phyloP scores from a whole-genome alignment of 495 filamentous ascomycete genomes.

The Mytilinidion resinicola region DNA sequence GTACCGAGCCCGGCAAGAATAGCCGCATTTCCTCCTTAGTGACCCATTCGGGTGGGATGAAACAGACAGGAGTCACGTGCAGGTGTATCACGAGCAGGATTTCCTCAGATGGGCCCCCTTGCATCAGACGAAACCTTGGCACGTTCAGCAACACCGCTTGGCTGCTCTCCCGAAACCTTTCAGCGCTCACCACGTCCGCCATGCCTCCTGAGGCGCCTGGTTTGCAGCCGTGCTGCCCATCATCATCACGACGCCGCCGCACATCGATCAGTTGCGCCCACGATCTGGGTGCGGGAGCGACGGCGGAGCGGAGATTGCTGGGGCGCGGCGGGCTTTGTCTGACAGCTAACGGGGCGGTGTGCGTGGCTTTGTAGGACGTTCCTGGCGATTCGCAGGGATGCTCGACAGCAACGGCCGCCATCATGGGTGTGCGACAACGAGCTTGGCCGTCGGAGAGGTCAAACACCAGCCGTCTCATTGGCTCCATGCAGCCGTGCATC shows the following conservation, averaged over 20 bases:
- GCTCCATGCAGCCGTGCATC: neutral
- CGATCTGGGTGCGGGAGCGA: no score
- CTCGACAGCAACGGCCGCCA: no score
- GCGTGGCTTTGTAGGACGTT: no score
- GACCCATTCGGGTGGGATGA: neutral
- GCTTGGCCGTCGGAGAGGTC: neutral
- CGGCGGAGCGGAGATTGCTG: no score
- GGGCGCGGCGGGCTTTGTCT: no score
- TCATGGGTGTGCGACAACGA: no score
- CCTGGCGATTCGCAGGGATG: no score
- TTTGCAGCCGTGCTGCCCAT: neutral
- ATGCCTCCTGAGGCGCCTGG: neutral
- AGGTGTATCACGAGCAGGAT: neutral
- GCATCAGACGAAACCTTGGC: neutral
- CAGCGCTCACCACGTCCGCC: neutral
- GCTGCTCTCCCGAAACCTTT: neutral
- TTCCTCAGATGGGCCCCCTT: neutral
- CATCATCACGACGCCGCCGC: no score
- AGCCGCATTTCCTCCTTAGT: neutral
- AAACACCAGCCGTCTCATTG: constrained; percentile 1
- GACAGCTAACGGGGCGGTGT: no score
- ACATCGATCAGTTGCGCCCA: no score
- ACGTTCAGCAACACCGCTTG: neutral
- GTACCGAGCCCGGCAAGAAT: neutral
- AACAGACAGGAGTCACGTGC: neutral